Evolutionary conservation across 345 rosid genomes (phyloP).

Genomic region (Kandelia obovata): DNA sequence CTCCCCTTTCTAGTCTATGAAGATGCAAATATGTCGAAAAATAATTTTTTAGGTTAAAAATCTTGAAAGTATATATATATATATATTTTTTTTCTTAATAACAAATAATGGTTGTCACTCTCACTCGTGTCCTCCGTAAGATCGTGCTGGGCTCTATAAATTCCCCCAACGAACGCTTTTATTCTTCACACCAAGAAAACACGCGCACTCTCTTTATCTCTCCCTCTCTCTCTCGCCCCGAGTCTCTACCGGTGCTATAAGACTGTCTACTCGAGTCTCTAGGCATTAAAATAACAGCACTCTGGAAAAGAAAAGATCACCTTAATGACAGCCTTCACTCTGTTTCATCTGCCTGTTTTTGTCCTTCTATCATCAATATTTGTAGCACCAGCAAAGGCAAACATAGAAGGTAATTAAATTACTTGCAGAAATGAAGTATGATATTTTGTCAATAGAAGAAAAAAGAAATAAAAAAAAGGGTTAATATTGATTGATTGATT

Average conservation of each 20-base stretch:
- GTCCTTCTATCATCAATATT: constrained; percentile 12
- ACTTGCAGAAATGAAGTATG: too few species aligned
- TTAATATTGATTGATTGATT: not conserved
- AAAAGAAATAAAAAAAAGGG: too few species aligned
- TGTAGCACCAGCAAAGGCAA: constrained; percentile 34
- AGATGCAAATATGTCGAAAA: too few species aligned
- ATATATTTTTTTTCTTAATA: too few species aligned
- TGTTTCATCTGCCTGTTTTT: constrained; percentile 28
- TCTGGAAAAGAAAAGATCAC: not conserved
- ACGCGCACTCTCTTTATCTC: not conserved
- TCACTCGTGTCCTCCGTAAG: too few species aligned
- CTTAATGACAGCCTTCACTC: constrained; percentile 30
- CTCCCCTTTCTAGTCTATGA: too few species aligned
- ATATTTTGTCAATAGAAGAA: too few species aligned
- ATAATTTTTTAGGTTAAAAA: too few species aligned
- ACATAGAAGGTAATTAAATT: constrained; percentile 43
- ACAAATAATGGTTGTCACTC: too few species aligned
- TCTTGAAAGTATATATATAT: too few species aligned
- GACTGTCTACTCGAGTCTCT: not conserved
- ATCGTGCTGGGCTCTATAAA: constrained; percentile 40
- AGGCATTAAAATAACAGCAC: not conserved
- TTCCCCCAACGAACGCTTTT: constrained; percentile 11
- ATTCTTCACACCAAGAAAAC: not conserved
- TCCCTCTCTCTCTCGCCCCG: not conserved
- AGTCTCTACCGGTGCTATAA: not conserved